Evolutionary conservation across 805 yeast species (phyloP).

Genomic region (Hanseniaspora singularis): DNA sequence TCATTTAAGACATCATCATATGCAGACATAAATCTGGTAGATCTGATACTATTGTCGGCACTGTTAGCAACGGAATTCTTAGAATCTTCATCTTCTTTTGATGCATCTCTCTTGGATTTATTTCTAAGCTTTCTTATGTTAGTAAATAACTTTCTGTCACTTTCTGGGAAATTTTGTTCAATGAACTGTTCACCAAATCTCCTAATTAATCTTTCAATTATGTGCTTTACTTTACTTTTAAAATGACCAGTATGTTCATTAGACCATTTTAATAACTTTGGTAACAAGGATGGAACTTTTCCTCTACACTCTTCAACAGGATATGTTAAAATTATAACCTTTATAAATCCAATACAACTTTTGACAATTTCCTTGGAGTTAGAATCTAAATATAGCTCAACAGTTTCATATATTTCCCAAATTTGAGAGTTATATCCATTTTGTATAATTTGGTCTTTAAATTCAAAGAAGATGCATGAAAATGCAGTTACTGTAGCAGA

Average conservation of each 20-base stretch:
- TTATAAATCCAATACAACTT: slow-evolving; percentile 86
- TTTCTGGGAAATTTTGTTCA: slow-evolving; percentile 78
- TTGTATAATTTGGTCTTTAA: slow-evolving; percentile 49
- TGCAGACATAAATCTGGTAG: slow-evolving; percentile 62
- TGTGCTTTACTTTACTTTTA: slow-evolving; percentile 83
- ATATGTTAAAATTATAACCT: slow-evolving; percentile 71
- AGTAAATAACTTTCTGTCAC: slow-evolving; percentile 66
- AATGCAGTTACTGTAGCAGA: slow-evolving; percentile 91
- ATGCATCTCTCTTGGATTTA: slow-evolving; percentile 66
- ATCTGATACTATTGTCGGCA: slow-evolving; percentile 23
- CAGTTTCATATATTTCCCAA: slow-evolving; percentile 68
- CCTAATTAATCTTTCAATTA: slow-evolving; percentile 80
- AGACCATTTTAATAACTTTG: slow-evolving; percentile 78
- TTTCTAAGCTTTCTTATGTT: slow-evolving; percentile 79
- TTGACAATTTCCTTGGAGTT: slow-evolving; percentile 88
- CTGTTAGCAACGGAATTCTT: slow-evolving; percentile 20
- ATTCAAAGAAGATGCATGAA: slow-evolving; percentile 78
- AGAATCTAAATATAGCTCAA: slow-evolving; percentile 80
- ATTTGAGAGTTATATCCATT: slow-evolving; percentile 35
- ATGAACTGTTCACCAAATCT: slow-evolving; percentile 82
- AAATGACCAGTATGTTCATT: slow-evolving; percentile 94
- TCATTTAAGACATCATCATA: slow-evolving; percentile 87
- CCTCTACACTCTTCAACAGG: slow-evolving; percentile 65
- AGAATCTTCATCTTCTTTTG: slow-evolving; percentile 31
- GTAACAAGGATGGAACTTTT: slow-evolving; percentile 52